Conservation (phyloP, 768 basidiomycete species). For the Psilocybe cubensis region DNA sequence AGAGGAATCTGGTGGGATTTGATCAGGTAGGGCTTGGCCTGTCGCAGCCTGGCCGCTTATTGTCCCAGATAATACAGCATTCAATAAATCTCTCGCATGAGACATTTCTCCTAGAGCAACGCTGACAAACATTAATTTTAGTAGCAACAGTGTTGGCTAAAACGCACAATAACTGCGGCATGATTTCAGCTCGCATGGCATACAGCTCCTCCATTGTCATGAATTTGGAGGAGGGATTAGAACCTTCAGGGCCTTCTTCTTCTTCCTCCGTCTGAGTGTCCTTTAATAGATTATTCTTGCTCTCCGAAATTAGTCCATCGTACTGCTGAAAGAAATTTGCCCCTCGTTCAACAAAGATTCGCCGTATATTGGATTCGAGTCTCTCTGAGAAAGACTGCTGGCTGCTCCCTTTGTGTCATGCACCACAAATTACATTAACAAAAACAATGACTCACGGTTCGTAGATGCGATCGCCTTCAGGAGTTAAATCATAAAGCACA, state of each 20-base stretch:
- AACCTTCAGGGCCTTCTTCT: constrained; percentile 29
- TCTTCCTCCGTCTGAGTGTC: constrained; percentile 15
- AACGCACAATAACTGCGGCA: constrained; percentile 75
- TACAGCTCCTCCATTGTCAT: constrained; percentile 78
- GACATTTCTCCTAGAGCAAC: constrained; percentile 81
- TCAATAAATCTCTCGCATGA: constrained; percentile 72
- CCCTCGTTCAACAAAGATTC: constrained; percentile 78
- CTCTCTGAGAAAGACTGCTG: constrained; percentile 58
- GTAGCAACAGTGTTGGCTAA: neutral
- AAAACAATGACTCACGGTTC: constrained; percentile 60
- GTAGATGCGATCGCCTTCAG: constrained; percentile 68
- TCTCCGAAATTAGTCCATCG: constrained; percentile 9
- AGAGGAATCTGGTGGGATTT: too few relatives aligned
- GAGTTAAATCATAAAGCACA: constrained; percentile 66
- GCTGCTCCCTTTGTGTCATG: constrained; percentile 33
- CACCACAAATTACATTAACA: constrained; percentile 1
- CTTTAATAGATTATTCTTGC: constrained; percentile 11
- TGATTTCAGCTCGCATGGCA: constrained; percentile 73
- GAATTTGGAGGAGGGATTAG: constrained; percentile 28
- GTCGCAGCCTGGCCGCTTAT: constrained; percentile 19
- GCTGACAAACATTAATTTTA: constrained; percentile 38
- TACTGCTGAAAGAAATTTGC: constrained; percentile 68
- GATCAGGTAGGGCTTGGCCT: too few relatives aligned
- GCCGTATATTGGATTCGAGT: constrained; percentile 66
- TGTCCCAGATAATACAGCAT: constrained; percentile 51